phyloP scores from a whole-genome alignment of 495 filamentous ascomycete species.

The Aspergillus hancockii region DNA sequence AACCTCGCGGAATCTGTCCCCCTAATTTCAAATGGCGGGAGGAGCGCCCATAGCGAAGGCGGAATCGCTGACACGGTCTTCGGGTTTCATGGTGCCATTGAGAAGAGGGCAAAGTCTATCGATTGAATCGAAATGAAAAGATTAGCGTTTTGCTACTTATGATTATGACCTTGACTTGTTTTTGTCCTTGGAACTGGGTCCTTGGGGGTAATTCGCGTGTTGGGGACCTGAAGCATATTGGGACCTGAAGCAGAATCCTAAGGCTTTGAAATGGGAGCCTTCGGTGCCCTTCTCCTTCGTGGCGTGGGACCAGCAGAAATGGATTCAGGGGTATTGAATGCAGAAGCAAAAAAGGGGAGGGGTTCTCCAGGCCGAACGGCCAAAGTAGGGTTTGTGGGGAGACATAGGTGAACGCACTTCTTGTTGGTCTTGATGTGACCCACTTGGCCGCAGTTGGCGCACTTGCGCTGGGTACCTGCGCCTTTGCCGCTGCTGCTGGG shows the following conservation, averaged over 20 bases:
- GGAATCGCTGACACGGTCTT: constrained; percentile 57
- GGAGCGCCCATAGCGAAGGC: constrained; percentile 55
- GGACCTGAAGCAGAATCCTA: not conserved
- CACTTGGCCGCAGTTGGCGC: constrained; percentile 91
- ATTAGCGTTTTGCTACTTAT: constrained; percentile 23
- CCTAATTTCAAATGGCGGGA: constrained; percentile 27
- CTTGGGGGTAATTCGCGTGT: not conserved
- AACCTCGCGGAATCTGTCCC: not conserved
- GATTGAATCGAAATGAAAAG: constrained; percentile 4
- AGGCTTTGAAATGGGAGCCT: not conserved
- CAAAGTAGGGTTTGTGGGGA: not conserved
- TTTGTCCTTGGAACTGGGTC: not conserved
- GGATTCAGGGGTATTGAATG: constrained; percentile 1
- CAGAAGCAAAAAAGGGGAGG: constrained; percentile 14
- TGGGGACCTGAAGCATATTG: not conserved
- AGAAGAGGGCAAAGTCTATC: constrained; percentile 83
- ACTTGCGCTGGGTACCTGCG: constrained; percentile 81
- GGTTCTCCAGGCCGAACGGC: not conserved
- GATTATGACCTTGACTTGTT: not conserved
- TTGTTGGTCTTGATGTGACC: constrained; percentile 99
- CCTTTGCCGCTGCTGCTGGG: constrained; percentile 51
- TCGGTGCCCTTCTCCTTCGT: not conserved
- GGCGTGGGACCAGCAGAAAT: not conserved
- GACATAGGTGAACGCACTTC: constrained; percentile 58
- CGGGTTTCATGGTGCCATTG: constrained; percentile 79